These are phyloP conservation scores for Aspergillus sp. DNA, from an alignment of 2,329 filamentous ascomycete genomes.

Conservation along the genomic window DNA sequence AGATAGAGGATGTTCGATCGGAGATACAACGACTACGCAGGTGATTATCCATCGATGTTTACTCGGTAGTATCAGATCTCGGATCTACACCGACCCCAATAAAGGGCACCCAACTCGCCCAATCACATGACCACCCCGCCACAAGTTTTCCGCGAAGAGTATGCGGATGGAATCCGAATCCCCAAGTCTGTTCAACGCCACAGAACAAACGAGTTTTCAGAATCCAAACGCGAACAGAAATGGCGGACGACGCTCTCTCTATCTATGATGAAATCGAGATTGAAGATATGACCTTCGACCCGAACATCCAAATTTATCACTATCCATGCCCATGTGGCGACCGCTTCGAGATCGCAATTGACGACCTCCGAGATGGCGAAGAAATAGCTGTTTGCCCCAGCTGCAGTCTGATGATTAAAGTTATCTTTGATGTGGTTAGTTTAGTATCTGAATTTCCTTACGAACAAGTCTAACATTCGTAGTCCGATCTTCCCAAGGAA, in stretches of 20 bases:
- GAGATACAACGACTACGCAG: constrained; percentile 30
- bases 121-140: constrained; percentile 31
- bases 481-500: constrained; percentile 55
- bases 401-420: constrained; percentile 93
- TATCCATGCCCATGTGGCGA: constrained; percentile 98
- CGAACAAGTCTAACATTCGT: constrained; percentile 10
- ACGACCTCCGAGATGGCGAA: constrained; percentile 81
- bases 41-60: background rate
- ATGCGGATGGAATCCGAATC: background rate
- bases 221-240: constrained; percentile 32
- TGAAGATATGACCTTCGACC: constrained; percentile 94
- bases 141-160: constrained; percentile 24
- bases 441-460: constrained; percentile 12
- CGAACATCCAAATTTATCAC: constrained; percentile 80
- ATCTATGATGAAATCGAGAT: constrained; percentile 99
- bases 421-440: constrained; percentile 74
- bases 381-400: constrained; percentile 97
- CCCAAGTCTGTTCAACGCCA: background rate
- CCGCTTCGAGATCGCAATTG: constrained; percentile 85
- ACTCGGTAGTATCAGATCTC: background rate
- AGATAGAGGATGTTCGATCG: constrained; percentile 32
- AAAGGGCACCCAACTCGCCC: constrained; percentile 11
- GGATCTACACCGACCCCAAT: background rate
- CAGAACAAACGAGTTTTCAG: background rate
- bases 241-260: constrained; percentile 65